Base-by-base conservation (phyloP, 2,329 filamentous ascomycete genomes). In the Aspergillus fumigatiaffinis region DNA sequence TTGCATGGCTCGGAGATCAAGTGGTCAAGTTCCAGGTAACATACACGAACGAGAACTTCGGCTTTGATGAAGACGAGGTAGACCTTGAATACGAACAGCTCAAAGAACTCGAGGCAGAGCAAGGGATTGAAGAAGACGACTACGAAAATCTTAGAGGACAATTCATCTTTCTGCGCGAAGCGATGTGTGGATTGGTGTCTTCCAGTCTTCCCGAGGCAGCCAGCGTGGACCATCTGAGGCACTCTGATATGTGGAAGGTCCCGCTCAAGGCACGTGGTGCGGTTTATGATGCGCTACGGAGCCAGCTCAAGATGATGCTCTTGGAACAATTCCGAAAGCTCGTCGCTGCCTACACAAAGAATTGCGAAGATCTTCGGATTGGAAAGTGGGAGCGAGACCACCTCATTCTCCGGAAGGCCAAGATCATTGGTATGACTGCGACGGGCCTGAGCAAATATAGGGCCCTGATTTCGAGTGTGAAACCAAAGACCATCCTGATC, bases 361-460 rank as follows among this genome's bases (percentile, higher is more conserved):
- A 78, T 3, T 82, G 82, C 29, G 74, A 76, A 10, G 76, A 84
- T 14, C 72, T 85, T 7, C 85, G 83, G 52, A 79, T 83, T 21
- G 81, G 81, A 17, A 81, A 78, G 26, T 88, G 82, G 79, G 81
- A 87, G 57, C 77, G 79, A 38, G 84, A 91, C 57, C 73, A 81
- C 8, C 74, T 82, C 23, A 79, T 90, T 25, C 74, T 93, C 3
- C 82, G 83, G 35, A 83, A 83, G 52, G 77, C 82, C 4, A 83
- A 80, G 55, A 69, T 88, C 26, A 80, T 88, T 52, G 86, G 86
- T 8, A 81, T 87, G 78, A 96, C 91, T 0, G 92, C 89, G 0
- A 95, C 91, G 0, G 90, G 91, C 1, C 70, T 95, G 8, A 87
- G 87, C 72, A 95, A 95, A 64, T 93, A 94, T 60, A 85, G 90